Percentiles rank a stretch among this genome's conserved stretches.
These are phyloP conservation scores for Yarrowia divulgata DNA, from an alignment of 805 yeast species.

Conservation along the genomic window DNA sequence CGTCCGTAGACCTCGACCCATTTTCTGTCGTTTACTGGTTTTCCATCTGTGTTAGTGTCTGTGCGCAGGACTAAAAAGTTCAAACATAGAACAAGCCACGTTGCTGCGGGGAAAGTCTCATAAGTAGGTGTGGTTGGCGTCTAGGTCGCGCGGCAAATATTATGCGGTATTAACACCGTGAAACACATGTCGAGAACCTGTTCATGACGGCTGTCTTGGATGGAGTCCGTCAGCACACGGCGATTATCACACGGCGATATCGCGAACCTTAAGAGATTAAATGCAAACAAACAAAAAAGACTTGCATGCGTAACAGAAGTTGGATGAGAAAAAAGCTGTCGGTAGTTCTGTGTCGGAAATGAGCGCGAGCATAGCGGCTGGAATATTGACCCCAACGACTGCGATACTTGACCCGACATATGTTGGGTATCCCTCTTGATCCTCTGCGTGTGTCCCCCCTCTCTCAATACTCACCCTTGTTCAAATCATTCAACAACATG, in stretches of 20 bases:
- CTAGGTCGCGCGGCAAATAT: neutral
- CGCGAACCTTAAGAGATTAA: slow-evolving; percentile 30
- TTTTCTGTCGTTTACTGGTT: slow-evolving; percentile 68
- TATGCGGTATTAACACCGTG: neutral
- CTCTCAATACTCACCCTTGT: slow-evolving; percentile 40
- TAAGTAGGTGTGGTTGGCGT: neutral
- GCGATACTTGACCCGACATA: too few relatives aligned
- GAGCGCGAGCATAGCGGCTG: too few relatives aligned
- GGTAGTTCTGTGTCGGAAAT: too few relatives aligned
- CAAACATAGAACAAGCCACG: neutral
- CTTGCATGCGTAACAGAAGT: neutral
- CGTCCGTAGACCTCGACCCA: slow-evolving; percentile 96
- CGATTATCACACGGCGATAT: slow-evolving; percentile 28
- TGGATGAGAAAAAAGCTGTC: neutral
- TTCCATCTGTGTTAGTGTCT: slow-evolving; percentile 68
- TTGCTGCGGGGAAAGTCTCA: slow-evolving; percentile 1
- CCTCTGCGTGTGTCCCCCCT: neutral
- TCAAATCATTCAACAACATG: slow-evolving; percentile 53
- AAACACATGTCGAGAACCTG: neutral
- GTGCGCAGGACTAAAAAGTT: neutral
- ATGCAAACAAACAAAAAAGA: slow-evolving; percentile 14
- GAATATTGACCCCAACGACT: too few relatives aligned
- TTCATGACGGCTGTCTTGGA: neutral
- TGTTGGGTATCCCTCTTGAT: too few relatives aligned
- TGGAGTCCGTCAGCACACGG: neutral